Conservation (phyloP, 1,284 basidiomycete genomes). For the Marasmius oreades region DNA sequence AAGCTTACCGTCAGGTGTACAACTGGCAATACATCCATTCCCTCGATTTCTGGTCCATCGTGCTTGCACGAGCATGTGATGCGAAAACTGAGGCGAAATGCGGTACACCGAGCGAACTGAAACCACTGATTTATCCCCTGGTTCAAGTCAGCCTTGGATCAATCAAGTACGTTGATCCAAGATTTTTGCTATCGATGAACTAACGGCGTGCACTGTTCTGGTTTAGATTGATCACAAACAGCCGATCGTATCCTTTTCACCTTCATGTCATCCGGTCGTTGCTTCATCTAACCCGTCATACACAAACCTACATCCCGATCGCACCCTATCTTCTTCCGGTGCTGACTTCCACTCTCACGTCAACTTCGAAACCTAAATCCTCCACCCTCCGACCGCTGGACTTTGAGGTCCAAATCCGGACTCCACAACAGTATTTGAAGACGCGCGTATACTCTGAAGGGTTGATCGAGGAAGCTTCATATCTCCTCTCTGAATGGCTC, state of each 20-base stretch:
- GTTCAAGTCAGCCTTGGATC: conserved; percentile 94
- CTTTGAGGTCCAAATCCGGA: conserved; percentile 84
- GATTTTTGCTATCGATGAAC: conserved; percentile 7
- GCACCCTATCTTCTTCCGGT: conserved; percentile 87
- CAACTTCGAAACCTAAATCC: conserved; percentile 75
- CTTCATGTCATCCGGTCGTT: conserved; percentile 47
- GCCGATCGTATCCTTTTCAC: conserved; percentile 46
- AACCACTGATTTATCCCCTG: conserved; percentile 90
- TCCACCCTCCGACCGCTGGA: conserved; percentile 91
- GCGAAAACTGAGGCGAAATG: conserved; percentile 48
- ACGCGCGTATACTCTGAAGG: conserved; percentile 87
- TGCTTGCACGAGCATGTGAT: conserved; percentile 81
- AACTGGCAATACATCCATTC: conserved; percentile 99
- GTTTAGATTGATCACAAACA: conserved; percentile 68
- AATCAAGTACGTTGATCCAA: conserved; percentile 61
- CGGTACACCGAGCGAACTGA: conserved; percentile 72
- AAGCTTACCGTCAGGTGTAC: conserved; percentile 89
- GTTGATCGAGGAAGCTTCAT: conserved; percentile 79
- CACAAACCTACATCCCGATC: conserved; percentile 86
- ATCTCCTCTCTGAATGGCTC: conserved; percentile 80
- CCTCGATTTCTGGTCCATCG: conserved; percentile 94
- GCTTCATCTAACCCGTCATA: conserved; percentile 60
- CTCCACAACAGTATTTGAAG: conserved; percentile 85
- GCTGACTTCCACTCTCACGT: conserved; percentile 74
- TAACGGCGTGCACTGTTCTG: conserved; percentile 14